Conservation (phyloP, 2,329 filamentous ascomycete species). For the Stagonosporopsis chrysanthemi region DNA sequence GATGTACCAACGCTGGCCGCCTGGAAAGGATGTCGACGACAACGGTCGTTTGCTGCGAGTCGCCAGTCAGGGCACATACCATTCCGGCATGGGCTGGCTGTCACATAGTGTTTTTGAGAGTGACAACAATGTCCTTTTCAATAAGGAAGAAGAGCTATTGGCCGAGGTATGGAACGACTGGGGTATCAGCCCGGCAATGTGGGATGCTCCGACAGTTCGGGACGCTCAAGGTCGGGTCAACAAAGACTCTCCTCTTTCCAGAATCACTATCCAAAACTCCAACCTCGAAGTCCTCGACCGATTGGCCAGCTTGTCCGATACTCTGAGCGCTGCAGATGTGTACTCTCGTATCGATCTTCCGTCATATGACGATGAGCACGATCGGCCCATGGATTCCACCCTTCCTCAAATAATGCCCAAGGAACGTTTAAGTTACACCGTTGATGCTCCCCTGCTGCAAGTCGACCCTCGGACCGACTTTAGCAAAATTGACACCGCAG, state of each 20-base stretch:
- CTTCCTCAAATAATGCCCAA: conserved; percentile 65
- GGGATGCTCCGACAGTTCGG: conserved; percentile 62
- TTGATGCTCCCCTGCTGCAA: conserved; percentile 62
- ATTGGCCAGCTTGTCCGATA: conserved; percentile 63
- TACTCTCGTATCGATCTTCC: conserved; percentile 61
- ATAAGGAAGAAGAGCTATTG: conserved; percentile 68
- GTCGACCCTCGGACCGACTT: conserved; percentile 58
- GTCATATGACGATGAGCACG: conserved; percentile 30
- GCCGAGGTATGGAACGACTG: conserved; percentile 73
- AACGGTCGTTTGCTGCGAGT: conserved; percentile 75
- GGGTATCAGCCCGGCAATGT: conserved; percentile 69
- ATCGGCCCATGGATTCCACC: conserved; percentile 68
- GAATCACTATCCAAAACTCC: not conserved
- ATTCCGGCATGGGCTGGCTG: conserved; percentile 77
- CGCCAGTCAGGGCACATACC: conserved; percentile 81
- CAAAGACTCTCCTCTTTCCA: conserved; percentile 39
- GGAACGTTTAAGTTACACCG: conserved; percentile 62
- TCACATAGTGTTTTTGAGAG: conserved; percentile 65
- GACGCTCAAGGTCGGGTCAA: conserved; percentile 46
- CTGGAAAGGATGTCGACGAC: conserved; percentile 72
- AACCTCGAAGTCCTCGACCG: conserved; percentile 52
- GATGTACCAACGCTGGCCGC: conserved; percentile 82
- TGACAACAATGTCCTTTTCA: conserved; percentile 48
- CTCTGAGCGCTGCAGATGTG: conserved; percentile 72
- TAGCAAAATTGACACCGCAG: conserved; percentile 46